These are phyloP conservation scores for Pseudogymnoascus pannorum DNA, from an alignment of 2,329 filamentous ascomycete species.

Conservation along the genomic window DNA sequence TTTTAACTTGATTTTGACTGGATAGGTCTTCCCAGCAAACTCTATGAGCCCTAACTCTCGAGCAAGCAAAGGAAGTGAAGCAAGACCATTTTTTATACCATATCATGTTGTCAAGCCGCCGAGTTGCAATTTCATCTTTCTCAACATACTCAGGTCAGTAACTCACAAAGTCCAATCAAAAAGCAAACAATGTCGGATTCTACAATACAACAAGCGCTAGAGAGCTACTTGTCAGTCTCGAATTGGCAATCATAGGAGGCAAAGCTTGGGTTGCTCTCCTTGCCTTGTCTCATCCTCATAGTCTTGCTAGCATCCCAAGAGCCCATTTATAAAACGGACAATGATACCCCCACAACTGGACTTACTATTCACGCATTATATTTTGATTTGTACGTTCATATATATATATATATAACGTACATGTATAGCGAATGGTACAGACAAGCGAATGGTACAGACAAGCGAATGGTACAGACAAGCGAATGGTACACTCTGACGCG, in stretches of 20 bases:
- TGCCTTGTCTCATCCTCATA: neutral
- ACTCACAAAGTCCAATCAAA: neutral
- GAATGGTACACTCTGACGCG: too few relatives aligned
- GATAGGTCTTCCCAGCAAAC: too few relatives aligned
- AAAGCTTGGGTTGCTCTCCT: neutral
- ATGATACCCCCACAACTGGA: neutral
- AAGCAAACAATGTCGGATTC: neutral
- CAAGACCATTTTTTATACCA: neutral
- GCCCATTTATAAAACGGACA: neutral
- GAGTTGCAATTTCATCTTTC: neutral
- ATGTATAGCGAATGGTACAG: too few relatives aligned
- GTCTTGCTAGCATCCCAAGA: neutral
- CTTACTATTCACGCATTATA: neutral
- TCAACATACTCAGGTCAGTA: neutral
- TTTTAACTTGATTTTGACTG: neutral
- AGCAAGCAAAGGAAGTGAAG: neutral
- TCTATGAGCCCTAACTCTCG: too few relatives aligned
- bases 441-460: too few relatives aligned
- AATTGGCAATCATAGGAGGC: neutral
- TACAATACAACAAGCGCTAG: neutral
- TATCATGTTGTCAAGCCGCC: neutral
- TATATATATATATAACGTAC: neutral
- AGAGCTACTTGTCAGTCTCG: neutral
- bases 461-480: too few relatives aligned
- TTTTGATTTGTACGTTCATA: neutral